Base-by-base conservation (phyloP, 805 yeast genomes). In the Candida chilensis region DNA sequence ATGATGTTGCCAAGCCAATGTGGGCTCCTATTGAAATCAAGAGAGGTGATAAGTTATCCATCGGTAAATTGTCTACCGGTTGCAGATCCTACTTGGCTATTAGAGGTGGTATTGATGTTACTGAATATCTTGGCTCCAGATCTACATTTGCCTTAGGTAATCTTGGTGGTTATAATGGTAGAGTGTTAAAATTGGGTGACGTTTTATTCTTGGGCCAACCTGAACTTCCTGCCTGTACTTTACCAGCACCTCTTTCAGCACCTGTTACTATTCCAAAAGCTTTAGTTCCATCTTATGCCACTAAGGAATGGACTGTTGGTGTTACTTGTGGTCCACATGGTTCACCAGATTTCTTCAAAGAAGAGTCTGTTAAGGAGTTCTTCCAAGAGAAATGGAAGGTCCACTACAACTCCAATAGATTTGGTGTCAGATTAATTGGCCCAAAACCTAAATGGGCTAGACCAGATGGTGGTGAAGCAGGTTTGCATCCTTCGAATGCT, bases 251-350 rank as follows among this genome's bases (percentile, higher is more conserved):
- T 18, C 67, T 70, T 31, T 57, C 75, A 16, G 78, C 63, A 32
- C 95, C 95, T 28, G 37, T 48, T 9, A 41, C 70, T 2, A 64
- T 76, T 35, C 85, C 94, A 14, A 40, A 47, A 24, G 46, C 71
- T 7, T 57, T 74, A 44, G 57, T 78, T 37, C 88, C 94, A 6
- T 37, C 52, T 5, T 71, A 74, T 41, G 50, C 63, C 17, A 53
- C 60, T 24, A 69, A 64, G 34, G 60, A 61, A 27, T 90, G 97
- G 97, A 60, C 62, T 27, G 88, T 90, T 38, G 95, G 88, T 45
- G 96, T 88, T 28, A 86, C 95, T 8, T 79, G 94, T 53, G 98
- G 98, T 32, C 98, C 98, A 16, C 97, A 90, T 54, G 97, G 97
- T 1, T 75, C 96, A 4, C 97, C 97, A 13, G 98, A 90, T 54